phyloP scores from a whole-genome alignment of 768 basidiomycete species.

The Mycena galopus region DNA sequence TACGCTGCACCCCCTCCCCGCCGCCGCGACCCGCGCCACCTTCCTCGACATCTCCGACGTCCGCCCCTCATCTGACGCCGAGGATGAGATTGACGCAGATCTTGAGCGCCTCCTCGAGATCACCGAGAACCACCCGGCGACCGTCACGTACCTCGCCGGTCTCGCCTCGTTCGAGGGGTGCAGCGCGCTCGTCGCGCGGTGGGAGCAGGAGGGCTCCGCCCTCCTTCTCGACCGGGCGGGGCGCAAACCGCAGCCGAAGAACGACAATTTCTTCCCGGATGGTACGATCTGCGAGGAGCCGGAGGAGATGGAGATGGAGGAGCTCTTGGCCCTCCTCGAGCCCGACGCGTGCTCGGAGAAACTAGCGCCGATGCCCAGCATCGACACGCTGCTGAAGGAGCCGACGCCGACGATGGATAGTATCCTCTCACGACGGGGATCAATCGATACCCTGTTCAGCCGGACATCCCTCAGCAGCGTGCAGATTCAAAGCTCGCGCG shows the following conservation, averaged over 20 bases:
- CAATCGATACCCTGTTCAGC: background rate
- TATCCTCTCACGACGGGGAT: background rate
- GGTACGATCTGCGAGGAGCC: conserved; percentile 8
- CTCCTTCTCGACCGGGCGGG: conserved; percentile 13
- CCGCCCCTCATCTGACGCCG: too few species aligned
- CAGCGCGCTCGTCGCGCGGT: conserved; percentile 20
- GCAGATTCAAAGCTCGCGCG: background rate
- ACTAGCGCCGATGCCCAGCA: background rate
- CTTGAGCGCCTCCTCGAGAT: conserved; percentile 27
- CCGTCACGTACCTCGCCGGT: conserved; percentile 8
- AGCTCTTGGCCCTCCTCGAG: background rate
- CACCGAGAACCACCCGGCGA: conserved; percentile 9
- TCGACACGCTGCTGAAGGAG: background rate
- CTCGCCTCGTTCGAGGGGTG: conserved; percentile 38
- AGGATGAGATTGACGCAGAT: too few species aligned
- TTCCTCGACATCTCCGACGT: conserved; percentile 39
- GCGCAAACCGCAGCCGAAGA: background rate
- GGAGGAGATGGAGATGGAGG: conserved; percentile 7
- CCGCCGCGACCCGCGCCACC: conserved; percentile 15
- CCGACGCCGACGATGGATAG: conserved; percentile 13
- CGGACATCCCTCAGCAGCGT: too few species aligned
- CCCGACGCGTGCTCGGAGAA: background rate
- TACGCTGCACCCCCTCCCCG: conserved; percentile 16
- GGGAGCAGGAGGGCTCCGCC: conserved; percentile 25
- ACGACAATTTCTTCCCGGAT: background rate